Percentiles rank a stretch among this genome's conserved stretches.
Evolutionary conservation across 164 flowering plant genomes (phyloP).

Genomic region (Tinospora cordifolia): DNA sequence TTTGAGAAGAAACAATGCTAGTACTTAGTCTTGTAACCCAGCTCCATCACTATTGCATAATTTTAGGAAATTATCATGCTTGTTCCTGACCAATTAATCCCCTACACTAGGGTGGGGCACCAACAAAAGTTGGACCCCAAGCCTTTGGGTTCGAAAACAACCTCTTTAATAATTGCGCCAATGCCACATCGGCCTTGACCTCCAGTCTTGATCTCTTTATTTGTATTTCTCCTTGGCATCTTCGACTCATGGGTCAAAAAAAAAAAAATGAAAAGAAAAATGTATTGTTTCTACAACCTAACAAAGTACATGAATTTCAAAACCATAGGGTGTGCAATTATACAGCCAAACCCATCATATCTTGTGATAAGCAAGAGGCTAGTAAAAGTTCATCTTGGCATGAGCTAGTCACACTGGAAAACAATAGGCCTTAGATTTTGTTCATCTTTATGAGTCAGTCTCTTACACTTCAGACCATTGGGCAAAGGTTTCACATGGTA

Average conservation of each 20-base stretch:
- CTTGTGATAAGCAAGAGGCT: neutral
- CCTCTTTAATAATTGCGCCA: too few relatives aligned
- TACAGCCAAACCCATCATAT: neutral
- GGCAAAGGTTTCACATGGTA: neutral
- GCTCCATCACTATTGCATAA: too few relatives aligned
- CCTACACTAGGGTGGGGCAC: too few relatives aligned
- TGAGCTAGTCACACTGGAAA: neutral
- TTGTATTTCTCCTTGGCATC: too few relatives aligned
- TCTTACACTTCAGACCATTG: neutral
- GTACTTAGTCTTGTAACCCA: too few relatives aligned
- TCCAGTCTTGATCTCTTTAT: too few relatives aligned
- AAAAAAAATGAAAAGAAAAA: neutral
- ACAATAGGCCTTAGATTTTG: neutral
- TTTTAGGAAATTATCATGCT: too few relatives aligned
- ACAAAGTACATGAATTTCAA: neutral
- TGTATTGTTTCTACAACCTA: neutral
- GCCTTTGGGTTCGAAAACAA: too few relatives aligned
- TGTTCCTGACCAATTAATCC: too few relatives aligned
- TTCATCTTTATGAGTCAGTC: neutral
- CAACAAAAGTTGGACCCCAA: too few relatives aligned
- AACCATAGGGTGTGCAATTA: neutral
- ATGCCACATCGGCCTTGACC: too few relatives aligned
- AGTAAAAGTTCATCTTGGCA: neutral
- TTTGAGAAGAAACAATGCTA: too few relatives aligned
- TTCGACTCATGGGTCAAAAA: neutral